Conservation (phyloP, 2,329 filamentous ascomycete species). For the Stachybotrys chlorohalonatus region DNA sequence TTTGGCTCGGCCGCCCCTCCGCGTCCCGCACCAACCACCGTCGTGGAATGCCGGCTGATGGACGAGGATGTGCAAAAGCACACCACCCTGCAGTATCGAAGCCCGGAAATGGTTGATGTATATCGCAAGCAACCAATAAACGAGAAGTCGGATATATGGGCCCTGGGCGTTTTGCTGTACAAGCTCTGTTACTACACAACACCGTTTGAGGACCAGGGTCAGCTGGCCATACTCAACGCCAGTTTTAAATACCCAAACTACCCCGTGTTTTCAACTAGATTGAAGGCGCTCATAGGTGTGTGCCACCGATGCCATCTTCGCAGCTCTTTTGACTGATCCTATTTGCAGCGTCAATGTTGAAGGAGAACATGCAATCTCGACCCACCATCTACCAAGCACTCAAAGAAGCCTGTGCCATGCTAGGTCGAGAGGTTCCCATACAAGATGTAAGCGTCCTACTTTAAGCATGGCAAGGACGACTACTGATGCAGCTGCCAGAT, state of each 20-base stretch:
- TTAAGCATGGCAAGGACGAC: background rate
- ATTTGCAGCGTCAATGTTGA: conserved; percentile 71
- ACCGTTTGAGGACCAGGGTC: conserved; percentile 94
- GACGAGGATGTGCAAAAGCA: conserved; percentile 97
- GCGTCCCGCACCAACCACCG: conserved; percentile 73
- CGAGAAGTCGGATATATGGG: conserved; percentile 99
- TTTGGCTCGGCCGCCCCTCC: conserved; percentile 89
- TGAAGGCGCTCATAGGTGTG: conserved; percentile 82
- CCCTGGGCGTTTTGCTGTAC: conserved; percentile 86
- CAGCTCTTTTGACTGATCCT: conserved; percentile 9
- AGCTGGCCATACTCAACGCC: conserved; percentile 94
- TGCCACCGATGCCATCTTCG: background rate
- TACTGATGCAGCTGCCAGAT: conserved; percentile 42
- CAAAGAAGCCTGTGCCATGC: conserved; percentile 79
- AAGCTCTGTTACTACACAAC: conserved; percentile 99
- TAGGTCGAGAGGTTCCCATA: conserved; percentile 76
- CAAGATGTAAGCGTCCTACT: conserved; percentile 63
- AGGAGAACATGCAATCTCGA: conserved; percentile 66
- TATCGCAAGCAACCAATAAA: conserved; percentile 95
- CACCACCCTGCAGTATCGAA: conserved; percentile 94
- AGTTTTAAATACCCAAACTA: conserved; percentile 87
- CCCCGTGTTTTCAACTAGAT: conserved; percentile 77
- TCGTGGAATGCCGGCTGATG: conserved; percentile 81
- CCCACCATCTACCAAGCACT: conserved; percentile 95
- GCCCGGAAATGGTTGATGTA: conserved; percentile 97